Evolutionary conservation across 257 asterid species (phyloP).

Genomic region (Henckelia pumila): DNA sequence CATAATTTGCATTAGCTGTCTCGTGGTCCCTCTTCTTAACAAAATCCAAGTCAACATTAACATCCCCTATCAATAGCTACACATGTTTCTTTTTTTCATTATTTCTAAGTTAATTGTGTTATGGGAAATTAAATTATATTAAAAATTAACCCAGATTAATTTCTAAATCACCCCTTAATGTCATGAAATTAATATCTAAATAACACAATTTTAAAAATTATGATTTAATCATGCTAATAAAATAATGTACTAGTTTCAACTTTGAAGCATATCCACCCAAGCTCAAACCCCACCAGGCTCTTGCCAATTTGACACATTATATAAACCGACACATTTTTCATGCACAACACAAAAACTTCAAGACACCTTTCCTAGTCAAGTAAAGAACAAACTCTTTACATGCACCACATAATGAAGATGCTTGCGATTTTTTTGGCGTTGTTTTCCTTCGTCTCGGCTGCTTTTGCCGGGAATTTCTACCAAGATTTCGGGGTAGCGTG

Average conservation of each 20-base stretch:
- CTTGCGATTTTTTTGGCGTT: conserved; percentile 14
- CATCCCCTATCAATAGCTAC: conserved; percentile 16
- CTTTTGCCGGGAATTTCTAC: conserved; percentile 29
- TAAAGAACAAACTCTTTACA: neutral
- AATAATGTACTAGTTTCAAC: neutral
- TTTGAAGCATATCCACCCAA: conserved; percentile 9
- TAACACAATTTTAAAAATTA: too few species aligned
- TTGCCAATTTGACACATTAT: conserved; percentile 22
- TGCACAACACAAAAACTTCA: conserved; percentile 22
- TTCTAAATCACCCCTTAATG: too few species aligned
- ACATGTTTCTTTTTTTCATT: neutral
- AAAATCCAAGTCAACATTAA: conserved; percentile 30
- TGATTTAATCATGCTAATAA: neutral
- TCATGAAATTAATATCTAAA: too few species aligned
- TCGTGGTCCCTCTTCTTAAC: conserved; percentile 19
- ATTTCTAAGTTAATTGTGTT: neutral
- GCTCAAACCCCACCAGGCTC: neutral
- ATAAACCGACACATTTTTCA: conserved; percentile 27
- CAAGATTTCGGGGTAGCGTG: conserved; percentile 43
- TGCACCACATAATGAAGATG: conserved; percentile 26
- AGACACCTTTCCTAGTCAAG: neutral
- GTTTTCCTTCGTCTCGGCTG: conserved; percentile 19
- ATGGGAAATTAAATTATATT: neutral
- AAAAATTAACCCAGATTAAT: too few species aligned
- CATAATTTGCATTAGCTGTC: conserved; percentile 38